phyloP scores from a whole-genome alignment of 805 yeast genomes.

The Candida piceae region DNA sequence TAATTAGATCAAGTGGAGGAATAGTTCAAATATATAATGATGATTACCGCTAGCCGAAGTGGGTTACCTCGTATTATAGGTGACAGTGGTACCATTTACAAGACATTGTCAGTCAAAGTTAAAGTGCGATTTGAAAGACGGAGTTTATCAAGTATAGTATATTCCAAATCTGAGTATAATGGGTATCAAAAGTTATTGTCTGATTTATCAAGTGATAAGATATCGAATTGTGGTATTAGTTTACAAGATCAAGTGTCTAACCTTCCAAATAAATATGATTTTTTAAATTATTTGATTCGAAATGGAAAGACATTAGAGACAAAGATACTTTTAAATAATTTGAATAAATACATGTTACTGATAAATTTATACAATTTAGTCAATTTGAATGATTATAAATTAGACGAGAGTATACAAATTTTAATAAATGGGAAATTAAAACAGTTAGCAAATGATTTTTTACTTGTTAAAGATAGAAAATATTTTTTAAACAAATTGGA shows the following conservation, averaged over 20 bases:
- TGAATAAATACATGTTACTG: conserved; percentile 3
- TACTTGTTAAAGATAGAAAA: too few relatives aligned
- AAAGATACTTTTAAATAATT: conserved; percentile 2
- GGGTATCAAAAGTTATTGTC: not conserved
- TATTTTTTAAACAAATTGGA: not conserved
- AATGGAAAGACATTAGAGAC: conserved; percentile 2
- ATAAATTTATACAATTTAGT: conserved; percentile 9
- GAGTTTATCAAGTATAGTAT: too few relatives aligned
- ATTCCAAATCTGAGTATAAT: not conserved
- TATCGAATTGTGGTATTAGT: not conserved
- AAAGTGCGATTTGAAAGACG: too few relatives aligned
- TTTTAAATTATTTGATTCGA: conserved; percentile 9
- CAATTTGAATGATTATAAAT: not conserved
- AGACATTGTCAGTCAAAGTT: too few relatives aligned
- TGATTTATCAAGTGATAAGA: not conserved
- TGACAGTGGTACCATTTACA: too few relatives aligned
- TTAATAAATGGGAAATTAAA: too few relatives aligned
- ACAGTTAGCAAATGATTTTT: too few relatives aligned
- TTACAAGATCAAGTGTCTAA: not conserved
- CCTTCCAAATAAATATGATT: conserved; percentile 12
- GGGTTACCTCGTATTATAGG: too few relatives aligned
- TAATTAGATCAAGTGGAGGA: too few relatives aligned
- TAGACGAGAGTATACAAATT: too few relatives aligned
- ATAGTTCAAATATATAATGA: too few relatives aligned
- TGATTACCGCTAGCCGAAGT: too few relatives aligned